Conservation (phyloP, 257 asterid genomes). For the Forsythia suspensa region DNA sequence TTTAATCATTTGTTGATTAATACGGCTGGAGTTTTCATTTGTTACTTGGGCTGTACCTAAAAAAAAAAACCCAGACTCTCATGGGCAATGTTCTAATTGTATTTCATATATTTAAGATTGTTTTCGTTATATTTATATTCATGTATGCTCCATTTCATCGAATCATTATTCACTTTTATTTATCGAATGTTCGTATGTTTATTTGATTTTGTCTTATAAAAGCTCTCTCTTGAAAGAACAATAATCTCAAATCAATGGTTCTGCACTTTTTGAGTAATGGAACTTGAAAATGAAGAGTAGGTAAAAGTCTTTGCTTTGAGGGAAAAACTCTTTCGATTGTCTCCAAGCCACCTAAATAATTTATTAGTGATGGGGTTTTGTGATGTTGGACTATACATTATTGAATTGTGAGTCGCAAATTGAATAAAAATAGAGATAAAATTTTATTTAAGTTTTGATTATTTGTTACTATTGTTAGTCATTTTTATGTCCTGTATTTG, state of each 20-base stretch:
- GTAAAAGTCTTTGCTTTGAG: neutral
- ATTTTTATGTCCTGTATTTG: neutral
- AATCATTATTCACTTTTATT: slow-evolving; percentile 10
- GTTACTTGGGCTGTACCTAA: slow-evolving; percentile 45
- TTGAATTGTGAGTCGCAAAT: neutral
- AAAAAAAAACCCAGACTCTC: slow-evolving; percentile 29
- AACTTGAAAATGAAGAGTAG: neutral
- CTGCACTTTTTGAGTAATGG: too few relatives aligned
- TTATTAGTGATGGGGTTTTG: neutral
- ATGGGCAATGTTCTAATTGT: slow-evolving; percentile 33
- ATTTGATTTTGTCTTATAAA: too few relatives aligned
- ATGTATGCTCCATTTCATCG: slow-evolving; percentile 22
- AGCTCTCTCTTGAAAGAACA: too few relatives aligned
- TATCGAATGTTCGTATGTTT: too few relatives aligned
- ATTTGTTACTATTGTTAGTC: neutral
- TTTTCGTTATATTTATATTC: slow-evolving; percentile 2
- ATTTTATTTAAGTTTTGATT: neutral
- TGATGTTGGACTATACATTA: neutral
- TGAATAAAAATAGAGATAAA: neutral
- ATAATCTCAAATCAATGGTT: too few relatives aligned
- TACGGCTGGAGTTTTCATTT: slow-evolving; percentile 39
- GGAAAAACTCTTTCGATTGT: neutral
- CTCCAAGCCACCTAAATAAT: neutral
- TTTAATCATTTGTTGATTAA: slow-evolving; percentile 48
- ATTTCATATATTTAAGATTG: slow-evolving; percentile 26